Base-by-base conservation (phyloP, 257 asterid species). In the Lantana camara region DNA sequence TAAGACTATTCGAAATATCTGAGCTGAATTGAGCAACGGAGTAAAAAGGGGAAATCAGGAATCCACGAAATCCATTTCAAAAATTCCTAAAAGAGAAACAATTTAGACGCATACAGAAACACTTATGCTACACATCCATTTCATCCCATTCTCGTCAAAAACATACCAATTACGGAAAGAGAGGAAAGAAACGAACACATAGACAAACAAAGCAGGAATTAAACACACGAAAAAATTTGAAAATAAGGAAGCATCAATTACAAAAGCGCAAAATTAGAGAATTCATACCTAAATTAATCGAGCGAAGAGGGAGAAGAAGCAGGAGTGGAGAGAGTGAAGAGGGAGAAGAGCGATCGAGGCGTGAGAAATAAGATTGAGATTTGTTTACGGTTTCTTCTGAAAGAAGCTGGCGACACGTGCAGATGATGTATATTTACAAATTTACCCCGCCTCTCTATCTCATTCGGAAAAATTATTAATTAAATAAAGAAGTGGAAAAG, bases 351-450 rank as follows among this genome's bases (percentile, higher is more conserved):
- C 7, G 53, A 35, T 14, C 1, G 54, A 47, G 9, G 12, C n/a
- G 67, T 9, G 47, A 9, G 16, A 49, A 21, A 19, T 49, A 14
- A 47, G 16, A 2, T 20, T 1, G 19, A 15, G 48, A 19, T 50
- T 4, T 15, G 27, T 20, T 54, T 52, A 35, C 49, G 34, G 48
- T 60, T 52, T 60, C 49, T 44, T 47, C 23, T 0, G 29, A 12
- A 9, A 14, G 58, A 42, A 37, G 37, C 16, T 63, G 52, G 9
- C 55, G 67, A 34, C 63, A 52, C 69, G 68, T 55, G 70, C 66
- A 58, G 12, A 23, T 66, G 27, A 21, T 32, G 13, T 24, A 16
- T 29, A 11, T 69, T 64, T 35, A 73, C 65, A 16, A 42, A 51
- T 21, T 57, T 68, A 46, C 64, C 75, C 79, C 58, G 7, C 4